phyloP scores from a whole-genome alignment of 306 rosid genomes.

The Fragaria vesca region DNA sequence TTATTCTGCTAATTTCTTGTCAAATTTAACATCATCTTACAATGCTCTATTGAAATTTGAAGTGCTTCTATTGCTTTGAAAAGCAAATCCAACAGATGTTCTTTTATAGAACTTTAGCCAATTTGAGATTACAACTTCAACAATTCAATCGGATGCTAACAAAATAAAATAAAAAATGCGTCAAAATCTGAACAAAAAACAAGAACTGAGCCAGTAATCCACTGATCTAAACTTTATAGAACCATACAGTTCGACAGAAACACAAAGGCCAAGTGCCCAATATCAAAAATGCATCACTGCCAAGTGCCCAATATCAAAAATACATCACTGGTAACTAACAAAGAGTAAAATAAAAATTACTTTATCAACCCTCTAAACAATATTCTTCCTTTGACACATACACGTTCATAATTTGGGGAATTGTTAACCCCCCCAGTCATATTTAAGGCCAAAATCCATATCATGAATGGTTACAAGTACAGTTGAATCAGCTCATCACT shows the following conservation, averaged over 20 bases:
- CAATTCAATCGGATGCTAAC: too few species aligned
- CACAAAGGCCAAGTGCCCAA: background rate
- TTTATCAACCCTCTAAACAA: background rate
- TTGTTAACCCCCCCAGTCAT: background rate
- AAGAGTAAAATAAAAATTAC: background rate
- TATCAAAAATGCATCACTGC: background rate
- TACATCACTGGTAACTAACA: background rate
- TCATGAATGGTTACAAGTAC: slow-evolving; percentile 51
- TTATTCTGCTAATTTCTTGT: background rate
- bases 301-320: too few species aligned
- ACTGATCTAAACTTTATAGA: background rate
- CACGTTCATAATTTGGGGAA: background rate
- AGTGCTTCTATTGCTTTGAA: too few species aligned
- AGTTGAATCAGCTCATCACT: slow-evolving; percentile 98
- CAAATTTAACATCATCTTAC: background rate
- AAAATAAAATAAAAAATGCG: too few species aligned
- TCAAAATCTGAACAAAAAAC: background rate
- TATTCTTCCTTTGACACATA: background rate
- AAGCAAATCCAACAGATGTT: too few species aligned
- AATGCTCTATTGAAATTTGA: too few species aligned
- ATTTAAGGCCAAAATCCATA: slow-evolving; percentile 3
- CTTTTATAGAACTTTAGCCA: too few species aligned
- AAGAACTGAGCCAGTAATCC: background rate
- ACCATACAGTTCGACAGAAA: background rate
- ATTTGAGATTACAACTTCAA: too few species aligned